phyloP scores from a whole-genome alignment of 1,284 basidiomycete species.

The Anthracocystis setariae region DNA sequence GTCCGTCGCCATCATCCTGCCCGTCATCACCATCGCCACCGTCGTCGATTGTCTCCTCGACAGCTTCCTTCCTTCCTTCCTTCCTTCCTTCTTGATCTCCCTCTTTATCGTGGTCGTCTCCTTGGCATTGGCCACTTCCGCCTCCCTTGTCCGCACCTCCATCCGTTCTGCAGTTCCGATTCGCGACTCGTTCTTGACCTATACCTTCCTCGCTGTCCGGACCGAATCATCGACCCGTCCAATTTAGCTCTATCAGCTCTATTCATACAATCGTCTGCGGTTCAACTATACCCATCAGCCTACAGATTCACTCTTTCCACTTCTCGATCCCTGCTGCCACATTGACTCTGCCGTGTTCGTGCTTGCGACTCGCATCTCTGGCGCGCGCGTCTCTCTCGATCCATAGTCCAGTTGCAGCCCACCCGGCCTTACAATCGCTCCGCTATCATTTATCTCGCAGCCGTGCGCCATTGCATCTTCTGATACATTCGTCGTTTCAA shows the following conservation, averaged over 20 bases:
- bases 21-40: slow-evolving; percentile 7
- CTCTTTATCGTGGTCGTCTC: not conserved
- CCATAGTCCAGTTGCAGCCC: slow-evolving; percentile 1
- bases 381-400: not conserved
- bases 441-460: not conserved
- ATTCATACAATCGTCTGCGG: not conserved
- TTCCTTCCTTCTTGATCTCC: not conserved
- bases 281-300: slow-evolving; percentile 10
- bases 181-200: slow-evolving; percentile 5
- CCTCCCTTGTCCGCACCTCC: not conserved
- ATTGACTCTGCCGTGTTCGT: not conserved
- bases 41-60: slow-evolving; percentile 9
- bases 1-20: slow-evolving; percentile 16
- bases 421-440: slow-evolving; percentile 1
- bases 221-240: slow-evolving; percentile 1
- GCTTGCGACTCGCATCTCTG: not conserved
- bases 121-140: slow-evolving; percentile 3
- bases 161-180: not conserved
- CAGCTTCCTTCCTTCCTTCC: slow-evolving; percentile 3
- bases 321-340: not conserved
- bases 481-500: not conserved
- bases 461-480: not conserved
- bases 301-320: not conserved
- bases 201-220: not conserved
- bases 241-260: not conserved